Percentiles rank a stretch among this genome's conserved stretches.
Evolutionary conservation across 2,329 filamentous ascomycete genomes (phyloP).

Genomic region (Endoconidiophora laricicola): DNA sequence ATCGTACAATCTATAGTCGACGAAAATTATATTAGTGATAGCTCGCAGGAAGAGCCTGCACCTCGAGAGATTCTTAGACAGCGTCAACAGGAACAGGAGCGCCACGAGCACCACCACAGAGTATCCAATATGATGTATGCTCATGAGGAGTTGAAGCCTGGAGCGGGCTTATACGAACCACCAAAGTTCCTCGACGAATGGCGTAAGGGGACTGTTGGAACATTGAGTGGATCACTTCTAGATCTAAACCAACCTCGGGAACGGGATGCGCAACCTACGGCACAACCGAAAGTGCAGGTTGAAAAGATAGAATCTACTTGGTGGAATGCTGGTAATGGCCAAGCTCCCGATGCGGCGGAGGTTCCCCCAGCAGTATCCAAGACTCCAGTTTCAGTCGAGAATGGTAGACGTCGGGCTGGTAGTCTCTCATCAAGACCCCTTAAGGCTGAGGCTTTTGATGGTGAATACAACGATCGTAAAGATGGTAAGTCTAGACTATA

Average conservation of each 20-base stretch:
- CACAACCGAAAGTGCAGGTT: constrained; percentile 1
- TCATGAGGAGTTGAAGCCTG: constrained; percentile 20
- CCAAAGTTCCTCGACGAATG: constrained; percentile 53
- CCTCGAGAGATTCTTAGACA: constrained; percentile 4
- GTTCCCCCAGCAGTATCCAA: neutral
- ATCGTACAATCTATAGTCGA: constrained; percentile 9
- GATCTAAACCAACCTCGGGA: constrained; percentile 30
- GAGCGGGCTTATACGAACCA: constrained; percentile 40
- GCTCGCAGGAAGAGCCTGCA: constrained; percentile 9
- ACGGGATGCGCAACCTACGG: constrained; percentile 1
- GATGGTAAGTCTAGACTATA: constrained; percentile 26
- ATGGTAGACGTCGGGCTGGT: constrained; percentile 26
- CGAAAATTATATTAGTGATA: constrained; percentile 9
- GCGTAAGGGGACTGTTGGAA: constrained; percentile 49
- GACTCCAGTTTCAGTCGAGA: neutral
- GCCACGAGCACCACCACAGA: constrained; percentile 6
- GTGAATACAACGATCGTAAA: constrained; percentile 45
- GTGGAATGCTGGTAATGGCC: constrained; percentile 48
- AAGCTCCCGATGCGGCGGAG: neutral
- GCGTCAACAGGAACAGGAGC: constrained; percentile 6
- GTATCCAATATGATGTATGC: constrained; percentile 9
- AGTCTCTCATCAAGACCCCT: constrained; percentile 32
- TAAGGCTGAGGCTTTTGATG: constrained; percentile 47
- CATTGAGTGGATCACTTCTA: constrained; percentile 40
- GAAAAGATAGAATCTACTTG: constrained; percentile 34